Evolutionary conservation across 208 protist species (phyloP).

Genomic region (Angomonas ambiguus): DNA sequence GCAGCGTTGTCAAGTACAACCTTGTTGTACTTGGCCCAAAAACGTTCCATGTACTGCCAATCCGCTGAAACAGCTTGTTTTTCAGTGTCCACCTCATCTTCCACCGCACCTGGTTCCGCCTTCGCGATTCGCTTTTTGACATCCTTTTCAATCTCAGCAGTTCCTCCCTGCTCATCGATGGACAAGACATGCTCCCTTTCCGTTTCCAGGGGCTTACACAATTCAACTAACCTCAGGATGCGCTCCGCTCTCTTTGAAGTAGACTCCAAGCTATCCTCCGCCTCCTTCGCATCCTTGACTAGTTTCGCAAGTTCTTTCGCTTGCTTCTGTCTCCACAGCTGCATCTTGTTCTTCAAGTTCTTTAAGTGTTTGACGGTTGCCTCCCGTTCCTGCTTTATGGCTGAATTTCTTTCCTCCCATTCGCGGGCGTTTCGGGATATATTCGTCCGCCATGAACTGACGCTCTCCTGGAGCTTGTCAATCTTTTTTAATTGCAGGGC

Average conservation of each 20-base stretch:
- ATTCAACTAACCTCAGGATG: slow-evolving; percentile 91
- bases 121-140: slow-evolving; percentile 45
- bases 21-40: slow-evolving; percentile 95
- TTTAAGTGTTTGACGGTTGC: slow-evolving; percentile 89
- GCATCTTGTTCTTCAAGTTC: slow-evolving; percentile 92
- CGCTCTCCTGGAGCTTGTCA: slow-evolving; percentile 90
- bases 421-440: slow-evolving; percentile 84
- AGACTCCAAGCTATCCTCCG: slow-evolving; percentile 66
- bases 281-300: slow-evolving; percentile 81
- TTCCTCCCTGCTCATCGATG: slow-evolving; percentile 75
- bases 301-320: slow-evolving; percentile 81
- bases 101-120: slow-evolving; percentile 24
- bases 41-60: slow-evolving; percentile 91
- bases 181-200: slow-evolving; percentile 92
- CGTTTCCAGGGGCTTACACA: slow-evolving; percentile 93
- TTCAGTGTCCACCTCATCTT: slow-evolving; percentile 15
- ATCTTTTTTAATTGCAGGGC: slow-evolving; percentile 91
- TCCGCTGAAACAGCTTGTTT: slow-evolving; percentile 47
- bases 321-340: slow-evolving; percentile 87
- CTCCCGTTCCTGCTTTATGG: slow-evolving; percentile 91
- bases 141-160: slow-evolving; percentile 71
- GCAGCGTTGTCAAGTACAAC: slow-evolving; percentile 93
- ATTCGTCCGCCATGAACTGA: slow-evolving; percentile 89
- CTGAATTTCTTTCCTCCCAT: slow-evolving; percentile 91
- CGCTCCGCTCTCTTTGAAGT: slow-evolving; percentile 75